Conservation (phyloP, 2,329 filamentous ascomycete species). For the Pseudocercospora fijiensis region DNA sequence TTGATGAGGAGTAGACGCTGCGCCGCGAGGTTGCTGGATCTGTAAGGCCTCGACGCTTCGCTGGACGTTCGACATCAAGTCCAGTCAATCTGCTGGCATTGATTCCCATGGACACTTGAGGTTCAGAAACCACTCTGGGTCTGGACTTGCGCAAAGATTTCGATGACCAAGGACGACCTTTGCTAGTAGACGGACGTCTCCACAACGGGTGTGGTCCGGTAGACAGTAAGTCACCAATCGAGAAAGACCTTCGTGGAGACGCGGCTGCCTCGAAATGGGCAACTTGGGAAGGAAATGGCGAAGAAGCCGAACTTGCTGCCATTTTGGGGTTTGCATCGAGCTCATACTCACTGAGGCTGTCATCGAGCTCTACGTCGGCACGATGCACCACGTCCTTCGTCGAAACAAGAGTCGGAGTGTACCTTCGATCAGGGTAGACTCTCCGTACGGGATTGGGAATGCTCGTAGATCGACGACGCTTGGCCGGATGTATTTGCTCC, state of each 20-base stretch:
- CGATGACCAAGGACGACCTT: conserved; percentile 35
- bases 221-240: conserved; percentile 48
- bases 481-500: conserved; percentile 21
- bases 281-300: conserved; percentile 27
- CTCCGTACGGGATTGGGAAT: conserved; percentile 42
- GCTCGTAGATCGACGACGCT: conserved; percentile 34
- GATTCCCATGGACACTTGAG: conserved; percentile 42
- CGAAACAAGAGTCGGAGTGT: conserved; percentile 37
- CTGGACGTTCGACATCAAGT: conserved; percentile 38
- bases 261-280: conserved; percentile 31
- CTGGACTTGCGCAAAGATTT: conserved; percentile 33
- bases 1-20: conserved; percentile 32
- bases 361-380: conserved; percentile 31
- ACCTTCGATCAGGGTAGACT: conserved; percentile 39
- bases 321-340: conserved; percentile 15
- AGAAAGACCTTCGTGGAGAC: conserved; percentile 51
- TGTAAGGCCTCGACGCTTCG: conserved; percentile 42
- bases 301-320: conserved; percentile 29
- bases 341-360: conserved; percentile 27
- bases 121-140: conserved; percentile 33
- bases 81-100: conserved; percentile 39
- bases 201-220: conserved; percentile 40
- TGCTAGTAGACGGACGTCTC: conserved; percentile 41
- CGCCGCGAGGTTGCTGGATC: conserved; percentile 27
- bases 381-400: conserved; percentile 30